Conservation (phyloP, 495 filamentous ascomycete genomes). For the Neurospora sp. region DNA sequence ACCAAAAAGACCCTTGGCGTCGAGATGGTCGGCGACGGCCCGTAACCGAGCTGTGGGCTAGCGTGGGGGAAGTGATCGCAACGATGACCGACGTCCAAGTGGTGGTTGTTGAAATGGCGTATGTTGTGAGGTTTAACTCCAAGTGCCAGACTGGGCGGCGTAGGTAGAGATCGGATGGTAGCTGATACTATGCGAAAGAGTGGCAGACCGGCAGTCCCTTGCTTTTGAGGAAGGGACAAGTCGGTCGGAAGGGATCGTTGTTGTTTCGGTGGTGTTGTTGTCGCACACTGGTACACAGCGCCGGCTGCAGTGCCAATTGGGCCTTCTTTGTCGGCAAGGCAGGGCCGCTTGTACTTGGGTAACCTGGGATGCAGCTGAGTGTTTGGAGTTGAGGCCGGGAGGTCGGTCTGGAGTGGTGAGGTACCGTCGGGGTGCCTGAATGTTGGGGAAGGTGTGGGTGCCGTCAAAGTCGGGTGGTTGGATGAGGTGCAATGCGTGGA, state of each 20-base stretch:
- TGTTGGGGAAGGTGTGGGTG: neutral
- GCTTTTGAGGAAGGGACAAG: neutral
- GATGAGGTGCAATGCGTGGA: neutral
- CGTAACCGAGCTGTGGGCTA: neutral
- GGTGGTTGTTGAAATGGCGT: constrained; percentile 1
- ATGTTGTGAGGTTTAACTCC: neutral
- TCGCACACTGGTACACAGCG: neutral
- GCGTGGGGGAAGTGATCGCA: constrained; percentile 4
- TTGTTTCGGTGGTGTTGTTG: neutral
- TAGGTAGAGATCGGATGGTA: neutral
- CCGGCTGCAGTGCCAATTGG: neutral
- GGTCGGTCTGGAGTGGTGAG: neutral
- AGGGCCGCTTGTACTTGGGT: neutral
- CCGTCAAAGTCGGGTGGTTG: neutral
- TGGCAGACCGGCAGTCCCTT: neutral
- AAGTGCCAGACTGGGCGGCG: neutral
- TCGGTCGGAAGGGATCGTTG: neutral
- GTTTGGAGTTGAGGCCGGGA: neutral
- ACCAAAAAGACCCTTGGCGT: constrained; percentile 17
- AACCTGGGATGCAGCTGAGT: neutral
- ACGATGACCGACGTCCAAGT: constrained; percentile 3
- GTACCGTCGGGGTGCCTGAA: neutral
- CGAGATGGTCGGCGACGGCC: constrained; percentile 2
- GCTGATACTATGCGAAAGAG: neutral
- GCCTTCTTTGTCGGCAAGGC: neutral